Percentiles rank a stretch among this genome's conserved stretches.
Evolutionary conservation across 176 grass and related monocot genomes (phyloP).

Genomic region (Stipa capillata): DNA sequence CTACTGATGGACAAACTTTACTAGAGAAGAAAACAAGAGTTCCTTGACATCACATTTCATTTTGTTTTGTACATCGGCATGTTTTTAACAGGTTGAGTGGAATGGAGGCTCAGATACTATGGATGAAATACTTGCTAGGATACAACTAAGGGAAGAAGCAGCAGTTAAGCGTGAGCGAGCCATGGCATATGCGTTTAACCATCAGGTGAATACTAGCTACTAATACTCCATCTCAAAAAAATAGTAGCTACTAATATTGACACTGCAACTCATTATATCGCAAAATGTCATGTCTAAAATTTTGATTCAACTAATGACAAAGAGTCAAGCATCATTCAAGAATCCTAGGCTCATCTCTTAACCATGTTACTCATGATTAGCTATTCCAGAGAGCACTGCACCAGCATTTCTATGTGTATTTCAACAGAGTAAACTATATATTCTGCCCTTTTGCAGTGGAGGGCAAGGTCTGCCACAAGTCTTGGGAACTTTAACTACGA

Average conservation of each 20-base stretch:
- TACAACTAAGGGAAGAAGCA: constrained; percentile 91
- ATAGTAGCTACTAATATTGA: not conserved
- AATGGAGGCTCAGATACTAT: constrained; percentile 75
- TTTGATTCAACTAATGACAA: not conserved
- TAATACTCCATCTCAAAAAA: no score
- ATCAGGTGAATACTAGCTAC: constrained; percentile 54
- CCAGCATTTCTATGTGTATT: not conserved
- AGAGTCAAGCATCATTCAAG: not conserved
- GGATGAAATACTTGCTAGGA: constrained; percentile 74
- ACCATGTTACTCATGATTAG: not conserved
- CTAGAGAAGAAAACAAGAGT: not conserved
- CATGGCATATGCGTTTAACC: constrained; percentile 92
- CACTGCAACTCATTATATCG: not conserved
- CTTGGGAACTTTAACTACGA: constrained; percentile 72
- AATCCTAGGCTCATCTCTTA: not conserved
- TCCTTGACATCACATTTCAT: not conserved
- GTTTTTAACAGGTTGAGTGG: constrained; percentile 72
- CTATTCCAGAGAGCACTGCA: not conserved
- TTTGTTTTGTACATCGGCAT: not conserved
- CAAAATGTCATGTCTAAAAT: not conserved
- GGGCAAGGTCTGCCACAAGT: constrained; percentile 60
- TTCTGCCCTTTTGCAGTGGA: constrained; percentile 54
- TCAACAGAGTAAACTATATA: not conserved
- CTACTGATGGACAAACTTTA: not conserved
- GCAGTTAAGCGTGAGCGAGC: constrained; percentile 83